phyloP scores from a whole-genome alignment of 139 green algal species.

The Zygnema circumcarinatum region DNA sequence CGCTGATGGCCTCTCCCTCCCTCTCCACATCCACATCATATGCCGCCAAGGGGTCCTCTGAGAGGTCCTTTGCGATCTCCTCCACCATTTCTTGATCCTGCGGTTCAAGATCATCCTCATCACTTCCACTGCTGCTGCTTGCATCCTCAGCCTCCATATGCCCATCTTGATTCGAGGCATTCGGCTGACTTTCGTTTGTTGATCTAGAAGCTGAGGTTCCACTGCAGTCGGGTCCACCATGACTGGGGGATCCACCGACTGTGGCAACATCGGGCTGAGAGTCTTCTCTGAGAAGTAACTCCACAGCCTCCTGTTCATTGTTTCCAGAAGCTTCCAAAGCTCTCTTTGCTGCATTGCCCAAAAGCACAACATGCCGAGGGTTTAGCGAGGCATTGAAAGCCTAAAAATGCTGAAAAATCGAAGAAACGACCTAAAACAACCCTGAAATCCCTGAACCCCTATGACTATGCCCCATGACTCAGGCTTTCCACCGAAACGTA shows the following conservation, averaged over 20 bases:
- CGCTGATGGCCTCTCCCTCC: slow-evolving; percentile 69
- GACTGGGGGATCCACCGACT: background rate
- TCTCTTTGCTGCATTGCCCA: background rate
- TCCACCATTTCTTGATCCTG: slow-evolving; percentile 59
- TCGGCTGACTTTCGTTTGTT: background rate
- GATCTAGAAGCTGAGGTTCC: background rate
- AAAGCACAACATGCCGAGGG: background rate
- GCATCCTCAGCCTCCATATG: background rate
- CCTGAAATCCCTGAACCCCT: too few relatives aligned
- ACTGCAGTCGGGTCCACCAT: background rate
- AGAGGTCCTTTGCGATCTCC: slow-evolving; percentile 56
- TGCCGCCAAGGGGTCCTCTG: slow-evolving; percentile 63
- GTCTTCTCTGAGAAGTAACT: background rate
- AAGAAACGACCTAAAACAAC: background rate
- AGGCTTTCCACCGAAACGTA: background rate
- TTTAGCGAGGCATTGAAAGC: background rate
- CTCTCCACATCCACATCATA: slow-evolving; percentile 75
- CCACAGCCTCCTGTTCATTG: background rate
- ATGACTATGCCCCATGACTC: background rate
- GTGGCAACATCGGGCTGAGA: background rate
- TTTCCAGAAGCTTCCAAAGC: background rate
- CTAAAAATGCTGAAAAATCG: background rate
- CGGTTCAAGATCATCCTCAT: slow-evolving; percentile 2
- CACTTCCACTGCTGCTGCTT: slow-evolving; percentile 2
- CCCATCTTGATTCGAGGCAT: background rate